A percentile compares a stretch with the other conserved stretches of the same genome.
phyloP scores from a whole-genome alignment of 805 yeast genomes.

The Metschnikowia cubensis region DNA sequence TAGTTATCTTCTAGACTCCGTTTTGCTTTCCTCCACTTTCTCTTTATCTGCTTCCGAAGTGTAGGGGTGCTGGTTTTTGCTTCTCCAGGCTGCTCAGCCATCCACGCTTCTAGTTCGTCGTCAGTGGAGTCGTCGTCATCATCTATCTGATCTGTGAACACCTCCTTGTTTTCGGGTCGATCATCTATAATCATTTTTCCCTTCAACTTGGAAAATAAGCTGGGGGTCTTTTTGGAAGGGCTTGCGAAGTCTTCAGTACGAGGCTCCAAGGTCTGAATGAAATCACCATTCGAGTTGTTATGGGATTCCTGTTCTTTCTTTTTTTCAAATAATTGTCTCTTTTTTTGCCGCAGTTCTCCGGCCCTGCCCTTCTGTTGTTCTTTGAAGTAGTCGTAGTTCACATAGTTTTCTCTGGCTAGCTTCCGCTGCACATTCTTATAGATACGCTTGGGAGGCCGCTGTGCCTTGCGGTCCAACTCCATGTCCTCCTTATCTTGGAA shows the following conservation, averaged over 20 bases:
- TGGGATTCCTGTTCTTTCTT: not conserved
- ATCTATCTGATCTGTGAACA: conserved; percentile 1
- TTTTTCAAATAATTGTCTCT: conserved; percentile 1
- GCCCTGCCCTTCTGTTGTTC: conserved; percentile 14
- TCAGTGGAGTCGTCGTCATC: not conserved
- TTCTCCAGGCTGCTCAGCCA: not conserved
- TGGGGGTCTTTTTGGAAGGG: not conserved
- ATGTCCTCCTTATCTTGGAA: conserved; percentile 25
- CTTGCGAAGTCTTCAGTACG: not conserved
- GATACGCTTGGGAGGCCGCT: conserved; percentile 19
- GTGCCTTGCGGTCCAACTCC: conserved; percentile 22
- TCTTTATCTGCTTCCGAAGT: conserved; percentile 4
- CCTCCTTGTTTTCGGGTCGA: not conserved
- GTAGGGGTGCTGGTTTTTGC: not conserved
- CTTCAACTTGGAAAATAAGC: not conserved
- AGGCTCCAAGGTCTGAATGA: not conserved
- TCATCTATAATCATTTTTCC: not conserved
- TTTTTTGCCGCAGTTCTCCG: conserved; percentile 8
- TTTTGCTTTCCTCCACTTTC: conserved; percentile 2
- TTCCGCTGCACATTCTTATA: conserved; percentile 25
- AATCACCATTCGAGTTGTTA: not conserved
- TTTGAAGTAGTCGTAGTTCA: conserved; percentile 34
- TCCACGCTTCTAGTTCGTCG: conserved; percentile 3
- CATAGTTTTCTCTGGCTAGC: conserved; percentile 30
- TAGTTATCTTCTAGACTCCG: conserved; percentile 5